These are phyloP conservation scores for Ceratocystis variospora DNA, from an alignment of 2,329 filamentous ascomycete genomes.

Conservation along the genomic window DNA sequence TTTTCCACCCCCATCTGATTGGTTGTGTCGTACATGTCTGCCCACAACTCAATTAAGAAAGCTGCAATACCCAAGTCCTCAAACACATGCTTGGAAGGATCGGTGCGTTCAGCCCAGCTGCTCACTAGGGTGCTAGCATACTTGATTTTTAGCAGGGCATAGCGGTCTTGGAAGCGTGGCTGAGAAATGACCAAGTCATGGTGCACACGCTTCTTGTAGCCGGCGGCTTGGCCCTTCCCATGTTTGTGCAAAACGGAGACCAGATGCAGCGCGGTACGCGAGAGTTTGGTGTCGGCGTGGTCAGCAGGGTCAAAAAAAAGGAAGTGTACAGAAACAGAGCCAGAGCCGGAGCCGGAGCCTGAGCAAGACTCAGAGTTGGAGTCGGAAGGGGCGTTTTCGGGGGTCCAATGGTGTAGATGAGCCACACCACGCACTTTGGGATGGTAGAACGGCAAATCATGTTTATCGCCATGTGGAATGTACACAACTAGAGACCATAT, in stretches of 20 bases:
- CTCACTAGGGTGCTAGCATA: slow-evolving; percentile 59
- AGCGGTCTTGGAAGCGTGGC: slow-evolving; percentile 65
- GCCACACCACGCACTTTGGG: slow-evolving; percentile 61
- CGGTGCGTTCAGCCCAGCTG: slow-evolving; percentile 76
- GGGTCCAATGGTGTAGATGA: slow-evolving; percentile 56
- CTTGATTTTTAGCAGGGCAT: slow-evolving; percentile 61
- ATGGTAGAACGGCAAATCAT: slow-evolving; percentile 75
- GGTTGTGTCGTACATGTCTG: slow-evolving; percentile 55
- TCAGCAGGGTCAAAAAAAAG: slow-evolving; percentile 33
- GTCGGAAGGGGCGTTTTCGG: slow-evolving; percentile 22
- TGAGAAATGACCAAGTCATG: slow-evolving; percentile 74
- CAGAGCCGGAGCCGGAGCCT: slow-evolving; percentile 21
- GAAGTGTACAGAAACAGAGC: slow-evolving; percentile 47
- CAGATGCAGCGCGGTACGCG: slow-evolving; percentile 54
- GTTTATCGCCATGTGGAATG: slow-evolving; percentile 51
- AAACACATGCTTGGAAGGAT: slow-evolving; percentile 84
- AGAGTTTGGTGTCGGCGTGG: slow-evolving; percentile 35
- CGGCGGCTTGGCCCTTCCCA: slow-evolving; percentile 47
- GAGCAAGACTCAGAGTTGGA: slow-evolving; percentile 8
- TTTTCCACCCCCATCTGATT: neutral
- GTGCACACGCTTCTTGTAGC: slow-evolving; percentile 68
- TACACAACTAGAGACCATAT: slow-evolving; percentile 47
- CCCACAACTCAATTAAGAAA: slow-evolving; percentile 86
- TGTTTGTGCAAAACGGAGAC: slow-evolving; percentile 60
- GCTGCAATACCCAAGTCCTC: slow-evolving; percentile 85